Evolutionary conservation across 2,329 filamentous ascomycete species (phyloP).

Genomic region (Rhexocercosporidium sp.): DNA sequence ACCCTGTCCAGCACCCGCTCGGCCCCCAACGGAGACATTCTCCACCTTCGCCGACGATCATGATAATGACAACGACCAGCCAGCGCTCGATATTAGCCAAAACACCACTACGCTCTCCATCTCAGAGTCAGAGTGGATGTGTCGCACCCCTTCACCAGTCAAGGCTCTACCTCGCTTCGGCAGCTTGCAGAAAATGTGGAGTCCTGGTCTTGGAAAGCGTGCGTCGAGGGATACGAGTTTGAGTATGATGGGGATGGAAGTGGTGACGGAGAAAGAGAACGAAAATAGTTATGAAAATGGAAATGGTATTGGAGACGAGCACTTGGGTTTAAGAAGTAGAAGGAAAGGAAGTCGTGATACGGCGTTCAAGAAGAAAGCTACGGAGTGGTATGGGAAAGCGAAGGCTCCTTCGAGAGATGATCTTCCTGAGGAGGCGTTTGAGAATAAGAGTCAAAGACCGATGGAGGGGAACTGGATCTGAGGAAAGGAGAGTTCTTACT

Average conservation of each 20-base stretch:
- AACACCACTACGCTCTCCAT: conserved; percentile 28
- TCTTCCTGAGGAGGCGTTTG: neutral
- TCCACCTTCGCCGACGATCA: neutral
- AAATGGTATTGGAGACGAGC: neutral
- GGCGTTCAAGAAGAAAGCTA: neutral
- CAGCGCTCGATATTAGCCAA: conserved; percentile 6
- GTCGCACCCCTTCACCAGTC: conserved; percentile 31
- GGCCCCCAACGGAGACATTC: neutral
- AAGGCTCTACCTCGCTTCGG: conserved; percentile 11
- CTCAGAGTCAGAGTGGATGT: conserved; percentile 38
- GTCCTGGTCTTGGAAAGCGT: conserved; percentile 7
- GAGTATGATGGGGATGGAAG: neutral
- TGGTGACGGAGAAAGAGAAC: neutral
- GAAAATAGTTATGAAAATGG: too few species aligned
- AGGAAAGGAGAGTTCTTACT: neutral
- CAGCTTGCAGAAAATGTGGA: conserved; percentile 15
- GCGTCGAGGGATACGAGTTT: neutral
- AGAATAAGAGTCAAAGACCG: neutral
- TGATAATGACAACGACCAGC: conserved; percentile 2
- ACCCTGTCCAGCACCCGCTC: conserved; percentile 1
- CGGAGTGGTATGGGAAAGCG: conserved; percentile 7
- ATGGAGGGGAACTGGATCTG: conserved; percentile 1
- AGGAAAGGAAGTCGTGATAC: neutral
- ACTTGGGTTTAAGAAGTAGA: neutral
- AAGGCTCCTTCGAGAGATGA: neutral